Evolutionary conservation across 306 rosid species (phyloP).

Genomic region (Fragaria vesca): DNA sequence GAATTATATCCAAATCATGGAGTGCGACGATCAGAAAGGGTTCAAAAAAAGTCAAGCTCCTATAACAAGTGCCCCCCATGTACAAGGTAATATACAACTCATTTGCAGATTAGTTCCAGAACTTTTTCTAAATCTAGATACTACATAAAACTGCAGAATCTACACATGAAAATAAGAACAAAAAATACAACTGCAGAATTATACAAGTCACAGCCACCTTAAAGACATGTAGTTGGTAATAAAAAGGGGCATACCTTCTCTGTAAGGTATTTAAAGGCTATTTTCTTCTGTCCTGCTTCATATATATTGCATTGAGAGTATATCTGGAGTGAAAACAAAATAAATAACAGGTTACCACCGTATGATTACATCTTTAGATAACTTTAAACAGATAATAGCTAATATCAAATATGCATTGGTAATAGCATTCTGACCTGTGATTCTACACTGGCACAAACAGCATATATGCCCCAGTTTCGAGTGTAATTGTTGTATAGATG

Average conservation of each 20-base stretch:
- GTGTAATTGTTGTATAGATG: conserved; percentile 88
- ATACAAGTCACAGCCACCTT: not conserved
- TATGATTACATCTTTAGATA: conserved; percentile 10
- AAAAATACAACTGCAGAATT: not conserved
- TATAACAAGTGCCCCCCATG: not conserved
- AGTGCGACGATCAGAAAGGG: not conserved
- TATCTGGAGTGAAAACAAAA: conserved; percentile 49
- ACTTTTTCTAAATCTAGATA: not conserved
- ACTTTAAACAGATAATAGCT: not conserved
- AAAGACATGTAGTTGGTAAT: not conserved
- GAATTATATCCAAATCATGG: not conserved
- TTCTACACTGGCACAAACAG: conserved; percentile 96
- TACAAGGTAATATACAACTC: not conserved
- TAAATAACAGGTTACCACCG: not conserved
- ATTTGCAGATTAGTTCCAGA: not conserved
- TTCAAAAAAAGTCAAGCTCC: not conserved
- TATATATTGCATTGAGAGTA: conserved; percentile 88
- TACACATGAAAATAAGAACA: not conserved
- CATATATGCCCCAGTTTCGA: conserved; percentile 98
- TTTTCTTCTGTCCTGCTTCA: conserved; percentile 92
- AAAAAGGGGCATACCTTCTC: conserved; percentile 65
- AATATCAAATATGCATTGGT: conserved; percentile 2
- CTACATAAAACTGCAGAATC: not conserved
- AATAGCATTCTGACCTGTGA: conserved; percentile 56
- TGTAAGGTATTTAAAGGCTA: conserved; percentile 74